Percentiles rank a stretch among this genome's conserved stretches.
Conservation (phyloP, 306 rosid species). For the Ochetophila trinervis region DNA sequence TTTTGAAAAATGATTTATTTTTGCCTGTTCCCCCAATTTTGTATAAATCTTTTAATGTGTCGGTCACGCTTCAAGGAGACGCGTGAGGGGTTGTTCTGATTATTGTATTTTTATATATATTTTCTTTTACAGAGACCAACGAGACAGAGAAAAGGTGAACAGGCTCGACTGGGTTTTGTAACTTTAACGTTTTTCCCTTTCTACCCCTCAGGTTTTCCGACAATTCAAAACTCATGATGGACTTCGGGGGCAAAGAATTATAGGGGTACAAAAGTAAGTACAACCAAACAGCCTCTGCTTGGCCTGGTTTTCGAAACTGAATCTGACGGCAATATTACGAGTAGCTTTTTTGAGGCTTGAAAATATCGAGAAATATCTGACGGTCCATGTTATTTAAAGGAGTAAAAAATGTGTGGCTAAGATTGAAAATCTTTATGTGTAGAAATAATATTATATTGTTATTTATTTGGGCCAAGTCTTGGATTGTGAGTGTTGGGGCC, state of each 20-base stretch:
- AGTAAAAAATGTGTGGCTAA: conserved; percentile 28
- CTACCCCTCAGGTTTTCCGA: not conserved
- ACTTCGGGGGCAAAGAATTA: not conserved
- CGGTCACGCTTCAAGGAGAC: conserved; percentile 24
- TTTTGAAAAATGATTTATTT: no score
- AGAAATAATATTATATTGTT: no score
- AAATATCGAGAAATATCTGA: conserved; percentile 53
- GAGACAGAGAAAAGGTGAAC: conserved; percentile 40
- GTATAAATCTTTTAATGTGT: not conserved
- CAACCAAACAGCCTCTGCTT: conserved; percentile 1
- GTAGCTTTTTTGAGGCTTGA: conserved; percentile 45
- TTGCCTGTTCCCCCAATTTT: not conserved
- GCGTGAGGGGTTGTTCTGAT: conserved; percentile 24
- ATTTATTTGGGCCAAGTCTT: conserved; percentile 5
- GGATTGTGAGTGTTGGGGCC: conserved; percentile 14
- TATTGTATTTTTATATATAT: conserved; percentile 11
- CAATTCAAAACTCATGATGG: not conserved
- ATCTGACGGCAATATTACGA: conserved; percentile 74
- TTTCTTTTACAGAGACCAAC: conserved; percentile 45
- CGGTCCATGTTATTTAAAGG: conserved; percentile 34
- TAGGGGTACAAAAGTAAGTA: conserved; percentile 23
- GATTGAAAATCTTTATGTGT: conserved; percentile 20
- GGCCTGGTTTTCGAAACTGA: conserved; percentile 68
- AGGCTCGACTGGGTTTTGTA: conserved; percentile 37
- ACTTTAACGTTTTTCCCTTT: not conserved